Evolutionary conservation across 371 early-diverging fungal genomes (phyloP), one percentile per base, ranked within the genome.

Genomic region (Quaeritorhiza haematococci): DNA sequence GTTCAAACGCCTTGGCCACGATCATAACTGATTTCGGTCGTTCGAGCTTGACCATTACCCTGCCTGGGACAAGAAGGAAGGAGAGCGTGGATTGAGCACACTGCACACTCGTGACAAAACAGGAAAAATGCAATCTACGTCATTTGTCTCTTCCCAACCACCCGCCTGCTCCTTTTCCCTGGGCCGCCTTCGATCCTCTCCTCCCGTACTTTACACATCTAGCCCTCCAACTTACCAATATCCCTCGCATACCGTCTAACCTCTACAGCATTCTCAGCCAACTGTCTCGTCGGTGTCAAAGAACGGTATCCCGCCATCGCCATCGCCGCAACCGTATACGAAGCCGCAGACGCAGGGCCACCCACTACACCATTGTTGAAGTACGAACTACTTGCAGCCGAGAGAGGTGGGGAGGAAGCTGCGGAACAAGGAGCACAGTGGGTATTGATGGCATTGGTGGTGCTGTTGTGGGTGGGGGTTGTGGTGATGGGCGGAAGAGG

Each of bases 11-110:
- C 33, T 59, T 63, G 17, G 70, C 64, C 8, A 69, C 66, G 29
- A 69, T 49, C 70, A 69, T 69, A 34, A 66, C 61, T n/a, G 58
- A 27, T 15, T 42, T 8, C 4, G 70, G 70, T 7, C 35, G 17
- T 46, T 69, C 67, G 13, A 66, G 30, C 26, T 58, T 69, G 50
- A 66, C 34, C 43, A 69, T 10, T 8, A 61, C 58, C 10, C 64
- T 34, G 28, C 67, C 70, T 69, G 43, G 2, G 15, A 15, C 5
- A 13, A 7, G 50, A 53, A 53, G 7, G 30, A n/a, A 8, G 26
- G 8, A 27, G 53, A 41, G 7, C 7, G 8, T 10, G 38, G 38
- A 13, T 38, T 13, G 10, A 10, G 10, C n/a, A 13, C n/a, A n/a
- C n/a, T 38, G 13, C 10, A 38, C 10, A 38, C 10, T n/a, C 10